phyloP scores from a whole-genome alignment of 1,284 basidiomycete genomes.

The Ustilago crameri region DNA sequence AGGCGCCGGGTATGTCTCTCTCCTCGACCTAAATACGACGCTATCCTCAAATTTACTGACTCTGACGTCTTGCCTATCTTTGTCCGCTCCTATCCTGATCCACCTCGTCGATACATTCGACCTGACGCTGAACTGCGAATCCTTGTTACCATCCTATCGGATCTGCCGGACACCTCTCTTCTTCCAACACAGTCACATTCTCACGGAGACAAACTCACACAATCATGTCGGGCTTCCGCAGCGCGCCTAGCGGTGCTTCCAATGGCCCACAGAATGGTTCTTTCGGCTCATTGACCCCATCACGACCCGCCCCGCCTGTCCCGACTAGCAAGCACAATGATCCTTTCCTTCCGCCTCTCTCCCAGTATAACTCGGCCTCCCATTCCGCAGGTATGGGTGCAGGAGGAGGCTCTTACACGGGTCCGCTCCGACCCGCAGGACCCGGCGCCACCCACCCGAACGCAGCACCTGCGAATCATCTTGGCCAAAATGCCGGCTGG shows the following conservation, averaged over 20 bases:
- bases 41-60: too few relatives aligned
- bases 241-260: slow-evolving; percentile 23
- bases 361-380: slow-evolving; percentile 43
- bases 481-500: slow-evolving; percentile 36
- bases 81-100: too few relatives aligned
- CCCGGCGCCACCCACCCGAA: slow-evolving; percentile 44
- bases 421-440: slow-evolving; percentile 57
- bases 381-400: slow-evolving; percentile 44
- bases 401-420: slow-evolving; percentile 62
- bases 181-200: background rate
- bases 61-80: too few relatives aligned
- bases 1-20: too few relatives aligned
- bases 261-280: slow-evolving; percentile 24
- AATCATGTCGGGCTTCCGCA: slow-evolving; percentile 48
- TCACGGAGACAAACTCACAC: slow-evolving; percentile 1
- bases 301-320: slow-evolving; percentile 61
- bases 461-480: slow-evolving; percentile 27
- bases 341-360: slow-evolving; percentile 57
- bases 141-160: background rate
- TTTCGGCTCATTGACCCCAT: slow-evolving; percentile 56
- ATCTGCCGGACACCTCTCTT: background rate
- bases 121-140: background rate
- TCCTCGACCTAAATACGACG: too few relatives aligned
- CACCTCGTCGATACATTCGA: too few relatives aligned
- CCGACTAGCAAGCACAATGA: slow-evolving; percentile 51